phyloP scores from a whole-genome alignment of 2,329 filamentous ascomycete genomes.

The Colletotrichum sp. region DNA sequence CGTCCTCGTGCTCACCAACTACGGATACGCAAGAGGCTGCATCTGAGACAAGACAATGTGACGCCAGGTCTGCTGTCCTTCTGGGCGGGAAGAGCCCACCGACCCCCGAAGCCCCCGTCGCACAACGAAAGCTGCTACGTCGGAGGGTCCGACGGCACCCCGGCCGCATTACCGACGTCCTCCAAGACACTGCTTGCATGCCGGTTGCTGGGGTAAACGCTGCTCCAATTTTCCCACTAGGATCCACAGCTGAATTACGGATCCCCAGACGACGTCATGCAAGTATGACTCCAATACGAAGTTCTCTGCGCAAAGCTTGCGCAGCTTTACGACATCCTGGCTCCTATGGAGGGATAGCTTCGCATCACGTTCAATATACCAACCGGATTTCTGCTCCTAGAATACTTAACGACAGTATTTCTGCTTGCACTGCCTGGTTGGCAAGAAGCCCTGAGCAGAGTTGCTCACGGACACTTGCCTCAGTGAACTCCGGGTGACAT shows the following conservation, averaged over 20 bases:
- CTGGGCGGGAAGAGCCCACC: background rate
- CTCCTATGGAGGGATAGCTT: background rate
- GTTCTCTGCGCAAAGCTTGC: background rate
- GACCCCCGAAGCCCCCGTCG: background rate
- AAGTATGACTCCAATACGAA: conserved; percentile 4
- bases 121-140: background rate
- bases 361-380: background rate
- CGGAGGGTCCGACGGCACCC: conserved; percentile 8
- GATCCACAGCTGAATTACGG: conserved; percentile 1
- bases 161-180: conserved; percentile 6
- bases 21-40: background rate
- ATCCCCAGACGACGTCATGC: conserved; percentile 21
- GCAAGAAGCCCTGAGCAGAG: background rate
- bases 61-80: background rate
- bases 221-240: background rate
- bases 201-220: conserved; percentile 15
- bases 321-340: background rate
- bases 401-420: too few species aligned
- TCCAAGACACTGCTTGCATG: background rate
- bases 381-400: too few species aligned
- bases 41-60: background rate
- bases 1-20: background rate
- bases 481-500: background rate
- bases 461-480: background rate
- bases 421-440: too few species aligned